Evolutionary conservation across 306 rosid species (phyloP).

Genomic region (Sechiopsis laciniata): DNA sequence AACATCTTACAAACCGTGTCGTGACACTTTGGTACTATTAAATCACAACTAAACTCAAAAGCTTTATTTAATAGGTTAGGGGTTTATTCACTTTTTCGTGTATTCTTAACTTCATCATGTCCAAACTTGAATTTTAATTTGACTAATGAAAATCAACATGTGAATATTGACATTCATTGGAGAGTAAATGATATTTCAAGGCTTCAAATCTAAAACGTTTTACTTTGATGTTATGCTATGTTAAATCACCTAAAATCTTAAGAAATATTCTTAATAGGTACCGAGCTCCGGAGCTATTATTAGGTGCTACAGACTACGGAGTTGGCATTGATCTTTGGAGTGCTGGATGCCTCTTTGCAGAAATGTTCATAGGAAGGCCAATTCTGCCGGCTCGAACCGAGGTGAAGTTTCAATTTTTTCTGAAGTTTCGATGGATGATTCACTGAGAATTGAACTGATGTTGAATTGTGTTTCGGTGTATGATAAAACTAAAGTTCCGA

Average conservation of each 20-base stretch:
- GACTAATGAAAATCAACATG: neutral
- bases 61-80: neutral
- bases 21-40: slow-evolving; percentile 52
- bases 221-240: neutral
- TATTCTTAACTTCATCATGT: neutral
- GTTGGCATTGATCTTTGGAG: slow-evolving; percentile 94
- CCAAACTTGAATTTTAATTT: neutral
- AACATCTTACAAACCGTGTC: slow-evolving; percentile 72
- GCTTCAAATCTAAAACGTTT: neutral
- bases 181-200: neutral
- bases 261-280: slow-evolving; percentile 37
- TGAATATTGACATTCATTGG: neutral
- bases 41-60: neutral
- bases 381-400: slow-evolving; percentile 75
- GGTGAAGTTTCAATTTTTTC: slow-evolving; percentile 34
- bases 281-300: slow-evolving; percentile 76
- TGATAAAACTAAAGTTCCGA: neutral
- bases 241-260: neutral
- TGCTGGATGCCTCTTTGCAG: slow-evolving; percentile 85
- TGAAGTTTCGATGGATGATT: neutral
- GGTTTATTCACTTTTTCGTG: neutral
- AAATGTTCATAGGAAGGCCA: slow-evolving; percentile 69
- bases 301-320: slow-evolving; percentile 73
- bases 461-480: neutral
- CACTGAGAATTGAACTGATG: neutral